Evolutionary conservation across 2,329 filamentous ascomycete species (phyloP).

Genomic region (Venturiaceae sp.): DNA sequence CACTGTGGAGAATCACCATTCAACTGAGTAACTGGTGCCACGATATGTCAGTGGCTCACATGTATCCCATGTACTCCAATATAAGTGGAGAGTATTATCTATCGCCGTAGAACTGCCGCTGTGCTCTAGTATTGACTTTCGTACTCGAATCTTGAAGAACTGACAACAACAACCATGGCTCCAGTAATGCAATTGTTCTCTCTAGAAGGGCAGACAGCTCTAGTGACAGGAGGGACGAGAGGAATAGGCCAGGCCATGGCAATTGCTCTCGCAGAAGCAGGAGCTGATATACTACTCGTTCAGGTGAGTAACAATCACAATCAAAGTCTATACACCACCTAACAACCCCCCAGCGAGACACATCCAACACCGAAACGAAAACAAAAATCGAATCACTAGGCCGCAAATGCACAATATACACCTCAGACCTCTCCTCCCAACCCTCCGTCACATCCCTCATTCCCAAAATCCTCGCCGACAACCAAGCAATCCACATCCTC

Average conservation of each 20-base stretch:
- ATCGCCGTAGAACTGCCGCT: no score
- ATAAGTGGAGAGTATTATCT: background rate
- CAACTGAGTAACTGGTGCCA: no score
- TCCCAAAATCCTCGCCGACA: conserved; percentile 51
- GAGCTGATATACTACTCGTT: conserved; percentile 40
- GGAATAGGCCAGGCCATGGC: conserved; percentile 43
- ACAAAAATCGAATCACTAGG: conserved; percentile 54
- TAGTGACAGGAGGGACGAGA: conserved; percentile 40
- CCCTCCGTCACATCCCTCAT: conserved; percentile 51
- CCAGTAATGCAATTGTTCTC: conserved; percentile 36
- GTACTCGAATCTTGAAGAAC: background rate
- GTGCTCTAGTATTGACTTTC: background rate
- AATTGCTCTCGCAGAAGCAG: conserved; percentile 39
- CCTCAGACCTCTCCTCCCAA: conserved; percentile 56
- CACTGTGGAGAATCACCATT: background rate
- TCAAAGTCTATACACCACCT: background rate
- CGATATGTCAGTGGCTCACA: background rate
- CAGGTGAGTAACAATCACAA: conserved; percentile 23
- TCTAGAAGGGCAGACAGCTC: conserved; percentile 37
- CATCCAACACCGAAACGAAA: conserved; percentile 47
- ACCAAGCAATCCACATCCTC: conserved; percentile 61
- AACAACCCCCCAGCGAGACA: conserved; percentile 39
- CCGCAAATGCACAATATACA: conserved; percentile 58
- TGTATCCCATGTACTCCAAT: background rate
- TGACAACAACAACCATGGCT: conserved; percentile 16